Evolutionary conservation across 2,329 filamentous ascomycete species (phyloP).

Genomic region (Fusarium gaditjirri): DNA sequence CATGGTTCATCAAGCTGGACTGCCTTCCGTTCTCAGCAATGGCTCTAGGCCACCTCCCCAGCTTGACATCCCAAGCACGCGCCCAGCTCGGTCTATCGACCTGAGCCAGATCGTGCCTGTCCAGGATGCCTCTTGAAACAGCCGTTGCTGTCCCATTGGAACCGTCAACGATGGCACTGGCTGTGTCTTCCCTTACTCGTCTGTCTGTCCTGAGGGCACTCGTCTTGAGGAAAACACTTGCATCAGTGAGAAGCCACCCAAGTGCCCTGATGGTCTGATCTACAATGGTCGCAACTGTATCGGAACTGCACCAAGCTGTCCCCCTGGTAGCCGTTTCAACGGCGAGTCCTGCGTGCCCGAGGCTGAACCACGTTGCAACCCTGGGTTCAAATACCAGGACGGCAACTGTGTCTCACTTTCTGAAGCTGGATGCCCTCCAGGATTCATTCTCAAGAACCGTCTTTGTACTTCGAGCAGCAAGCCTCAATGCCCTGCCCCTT

Average conservation of each 20-base stretch:
- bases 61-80: background rate
- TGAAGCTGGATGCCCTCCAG: constrained; percentile 1
- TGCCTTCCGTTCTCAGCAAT: background rate
- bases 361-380: background rate
- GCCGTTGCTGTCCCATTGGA: constrained; percentile 19
- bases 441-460: constrained; percentile 12
- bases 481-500: background rate
- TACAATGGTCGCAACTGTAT: constrained; percentile 18
- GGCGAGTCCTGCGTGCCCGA: constrained; percentile 19
- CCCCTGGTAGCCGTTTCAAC: constrained; percentile 7
- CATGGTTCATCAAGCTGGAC: background rate
- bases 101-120: constrained; percentile 13
- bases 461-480: constrained; percentile 15
- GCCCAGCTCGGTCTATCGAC: constrained; percentile 2
- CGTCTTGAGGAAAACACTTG: constrained; percentile 24
- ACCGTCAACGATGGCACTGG: constrained; percentile 27
- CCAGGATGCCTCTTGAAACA: constrained; percentile 7
- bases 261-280: constrained; percentile 2
- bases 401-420: background rate
- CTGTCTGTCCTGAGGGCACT: constrained; percentile 15
- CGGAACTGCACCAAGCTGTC: background rate
- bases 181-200: constrained; percentile 31
- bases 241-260: constrained; percentile 2
- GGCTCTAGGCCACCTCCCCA: background rate
- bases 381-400: background rate